A percentile compares a stretch with the other conserved stretches of the same genome.
Evolutionary conservation across 805 yeast genomes (phyloP).

Genomic region (Saccharomyces mikatae): DNA sequence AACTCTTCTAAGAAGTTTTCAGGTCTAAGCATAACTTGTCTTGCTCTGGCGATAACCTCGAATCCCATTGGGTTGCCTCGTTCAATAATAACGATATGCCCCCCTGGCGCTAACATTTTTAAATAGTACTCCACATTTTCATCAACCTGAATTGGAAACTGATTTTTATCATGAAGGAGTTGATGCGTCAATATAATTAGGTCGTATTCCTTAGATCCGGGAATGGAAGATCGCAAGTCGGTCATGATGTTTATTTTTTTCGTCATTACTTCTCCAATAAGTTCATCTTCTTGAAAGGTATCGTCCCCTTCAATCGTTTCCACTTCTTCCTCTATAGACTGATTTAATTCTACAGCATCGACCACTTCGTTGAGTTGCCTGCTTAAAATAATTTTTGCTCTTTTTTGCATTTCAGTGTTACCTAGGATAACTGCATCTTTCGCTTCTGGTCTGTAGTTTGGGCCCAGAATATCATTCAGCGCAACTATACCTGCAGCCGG

Average conservation of each 20-base stretch:
- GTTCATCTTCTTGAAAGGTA: slow-evolving; percentile 27
- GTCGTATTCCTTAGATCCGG: slow-evolving; percentile 54
- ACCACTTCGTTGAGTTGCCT: slow-evolving; percentile 52
- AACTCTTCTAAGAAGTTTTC: slow-evolving; percentile 48
- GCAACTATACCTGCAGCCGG: slow-evolving; percentile 92
- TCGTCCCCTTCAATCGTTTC: slow-evolving; percentile 9
- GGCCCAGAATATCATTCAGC: slow-evolving; percentile 62
- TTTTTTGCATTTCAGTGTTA: slow-evolving; percentile 59
- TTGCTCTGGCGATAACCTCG: slow-evolving; percentile 80
- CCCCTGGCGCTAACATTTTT: slow-evolving; percentile 62
- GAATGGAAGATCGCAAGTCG: slow-evolving; percentile 44
- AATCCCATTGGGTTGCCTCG: slow-evolving; percentile 87
- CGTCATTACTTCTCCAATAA: slow-evolving; percentile 48
- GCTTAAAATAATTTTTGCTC: slow-evolving; percentile 70
- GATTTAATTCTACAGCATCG: slow-evolving; percentile 6
- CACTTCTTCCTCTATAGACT: slow-evolving; percentile 12
- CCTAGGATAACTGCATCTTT: slow-evolving; percentile 74
- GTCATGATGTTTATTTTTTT: slow-evolving; percentile 48
- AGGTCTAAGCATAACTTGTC: slow-evolving; percentile 86
- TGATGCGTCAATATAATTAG: slow-evolving; percentile 79
- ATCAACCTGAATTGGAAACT: slow-evolving; percentile 71
- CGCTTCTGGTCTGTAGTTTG: slow-evolving; percentile 46
- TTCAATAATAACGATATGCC: slow-evolving; percentile 72
- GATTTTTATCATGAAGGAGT: slow-evolving; percentile 48
- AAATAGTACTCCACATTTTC: slow-evolving; percentile 51